Base-by-base conservation (phyloP, 495 filamentous ascomycete species). In the Daldinia concentrica region DNA sequence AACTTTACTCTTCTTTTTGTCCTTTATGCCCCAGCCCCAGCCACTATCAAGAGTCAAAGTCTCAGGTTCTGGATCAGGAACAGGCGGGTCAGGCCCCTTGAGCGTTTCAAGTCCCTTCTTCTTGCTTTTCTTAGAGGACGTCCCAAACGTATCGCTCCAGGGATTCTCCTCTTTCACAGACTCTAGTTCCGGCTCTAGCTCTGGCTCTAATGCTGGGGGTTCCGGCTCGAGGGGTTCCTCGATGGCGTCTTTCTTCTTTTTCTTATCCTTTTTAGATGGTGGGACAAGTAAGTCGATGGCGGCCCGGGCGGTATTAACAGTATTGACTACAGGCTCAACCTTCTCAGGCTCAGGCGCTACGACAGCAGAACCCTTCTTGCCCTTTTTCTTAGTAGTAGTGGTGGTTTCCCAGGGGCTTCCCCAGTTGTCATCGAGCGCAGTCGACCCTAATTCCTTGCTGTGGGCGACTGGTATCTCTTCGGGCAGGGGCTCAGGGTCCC, bases 241-340 rank as follows among this genome's bases (percentile, higher is more conserved):
- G 24, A 71, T 39, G 4, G 45, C 54, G 7, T 34, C 39, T 19
- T 64, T 68, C 34, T 61, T 69, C 22, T 72, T 75, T 62, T 78
- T 78, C 59, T 75, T 77, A 27, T 34, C 63, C 9, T 77, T 77
- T 59, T 75, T 77, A 22, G 68, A 72, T 1, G 66, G 37, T 6
- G 77, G 55, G 6, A 69, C 59, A 45, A 81, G 83, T 15, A 71
- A 71, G 24, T 79, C 80, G 71, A 80, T 82, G 26, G 78, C 78
- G n/a, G 83, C 80, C 1, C 62, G 11, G n/a, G 56, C 15, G n/a
- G 74, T 50, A 48, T 64, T 59, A 27, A 41, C 19, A 43, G 76
- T 45, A 36, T 63, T 60, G 26, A 68, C 73, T 14, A 74, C 77
- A 26, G 78, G 76, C 68, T 79, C 79, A 22, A 73, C 70, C 36